Conservation (phyloP, 192 early-diverging fungal genomes). For the Podila verticillata region DNA sequence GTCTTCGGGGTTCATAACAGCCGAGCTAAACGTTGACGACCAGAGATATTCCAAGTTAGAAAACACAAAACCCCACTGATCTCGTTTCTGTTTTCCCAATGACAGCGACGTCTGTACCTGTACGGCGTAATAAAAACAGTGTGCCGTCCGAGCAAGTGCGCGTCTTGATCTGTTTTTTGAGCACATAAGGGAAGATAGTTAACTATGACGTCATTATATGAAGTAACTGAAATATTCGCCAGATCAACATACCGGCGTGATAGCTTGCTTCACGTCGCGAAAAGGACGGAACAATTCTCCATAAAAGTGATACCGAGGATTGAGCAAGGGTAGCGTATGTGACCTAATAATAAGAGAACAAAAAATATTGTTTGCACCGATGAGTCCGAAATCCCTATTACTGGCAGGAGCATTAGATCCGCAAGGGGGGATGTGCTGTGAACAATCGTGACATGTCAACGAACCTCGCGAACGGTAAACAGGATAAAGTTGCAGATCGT, state of each 20-base stretch:
- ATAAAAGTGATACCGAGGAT: slow-evolving; percentile 24
- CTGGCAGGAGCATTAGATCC: not conserved
- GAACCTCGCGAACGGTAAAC: slow-evolving; percentile 35
- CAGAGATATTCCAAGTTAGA: not conserved
- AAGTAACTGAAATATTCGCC: not conserved
- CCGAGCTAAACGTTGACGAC: slow-evolving; percentile 34
- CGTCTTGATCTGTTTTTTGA: slow-evolving; percentile 27
- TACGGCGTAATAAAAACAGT: slow-evolving; percentile 34
- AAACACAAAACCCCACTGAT: not conserved
- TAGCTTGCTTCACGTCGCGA: not conserved
- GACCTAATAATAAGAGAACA: slow-evolving; percentile 9
- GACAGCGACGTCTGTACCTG: slow-evolving; percentile 8
- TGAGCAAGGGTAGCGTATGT: slow-evolving; percentile 22
- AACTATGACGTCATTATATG: not conserved
- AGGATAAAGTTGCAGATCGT: slow-evolving; percentile 43
- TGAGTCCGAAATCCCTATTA: not conserved
- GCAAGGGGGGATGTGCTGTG: not conserved
- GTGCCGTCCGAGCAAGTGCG: slow-evolving; percentile 34
- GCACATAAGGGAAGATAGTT: not conserved
- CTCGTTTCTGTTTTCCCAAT: not conserved
- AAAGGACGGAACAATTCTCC: slow-evolving; percentile 21
- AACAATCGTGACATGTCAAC: too few relatives aligned
- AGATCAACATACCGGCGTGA: not conserved
- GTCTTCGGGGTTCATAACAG: slow-evolving; percentile 57
- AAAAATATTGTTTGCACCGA: not conserved